Evolutionary conservation across 1,139 yeast species (phyloP).

Genomic region (Magnusiomyces fungicola): DNA sequence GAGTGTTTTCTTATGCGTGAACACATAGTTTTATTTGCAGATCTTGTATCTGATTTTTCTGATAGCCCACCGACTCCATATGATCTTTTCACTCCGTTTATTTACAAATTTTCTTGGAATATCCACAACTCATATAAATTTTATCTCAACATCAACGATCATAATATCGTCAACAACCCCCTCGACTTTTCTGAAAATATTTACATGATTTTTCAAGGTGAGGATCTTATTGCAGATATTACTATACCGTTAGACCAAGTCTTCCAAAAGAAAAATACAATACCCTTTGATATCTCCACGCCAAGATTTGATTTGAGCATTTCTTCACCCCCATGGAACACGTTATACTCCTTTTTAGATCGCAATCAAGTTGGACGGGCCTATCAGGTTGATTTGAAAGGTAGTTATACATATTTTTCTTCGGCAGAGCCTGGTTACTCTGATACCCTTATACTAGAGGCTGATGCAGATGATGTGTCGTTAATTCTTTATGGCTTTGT

Average conservation of each 20-base stretch:
- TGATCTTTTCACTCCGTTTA: slow-evolving; percentile 65
- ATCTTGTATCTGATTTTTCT: slow-evolving; percentile 67
- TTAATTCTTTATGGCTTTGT: slow-evolving; percentile 73
- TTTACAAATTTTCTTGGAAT: slow-evolving; percentile 56
- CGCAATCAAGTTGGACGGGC: slow-evolving; percentile 60
- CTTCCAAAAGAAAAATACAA: slow-evolving; percentile 48
- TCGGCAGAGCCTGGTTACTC: slow-evolving; percentile 57
- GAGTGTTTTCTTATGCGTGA: slow-evolving; percentile 71
- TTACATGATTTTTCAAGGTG: slow-evolving; percentile 67
- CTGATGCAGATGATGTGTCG: slow-evolving; percentile 59
- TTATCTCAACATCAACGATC: slow-evolving; percentile 73
- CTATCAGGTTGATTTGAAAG: slow-evolving; percentile 51
- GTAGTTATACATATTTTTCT: slow-evolving; percentile 57
- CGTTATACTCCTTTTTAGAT: slow-evolving; percentile 62
- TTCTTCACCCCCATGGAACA: slow-evolving; percentile 90
- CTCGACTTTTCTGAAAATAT: slow-evolving; percentile 75
- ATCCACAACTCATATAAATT: slow-evolving; percentile 48
- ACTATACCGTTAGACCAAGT: slow-evolving; percentile 57
- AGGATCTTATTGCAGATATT: slow-evolving; percentile 42
- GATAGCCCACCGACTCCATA: slow-evolving; percentile 66
- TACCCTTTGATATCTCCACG: slow-evolving; percentile 49
- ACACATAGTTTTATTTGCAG: slow-evolving; percentile 69
- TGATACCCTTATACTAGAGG: slow-evolving; percentile 60
- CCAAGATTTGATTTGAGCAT: slow-evolving; percentile 55
- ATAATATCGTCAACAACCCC: slow-evolving; percentile 82